phyloP scores from a whole-genome alignment of 129 eudicot genomes.

The Arctium lappa region DNA sequence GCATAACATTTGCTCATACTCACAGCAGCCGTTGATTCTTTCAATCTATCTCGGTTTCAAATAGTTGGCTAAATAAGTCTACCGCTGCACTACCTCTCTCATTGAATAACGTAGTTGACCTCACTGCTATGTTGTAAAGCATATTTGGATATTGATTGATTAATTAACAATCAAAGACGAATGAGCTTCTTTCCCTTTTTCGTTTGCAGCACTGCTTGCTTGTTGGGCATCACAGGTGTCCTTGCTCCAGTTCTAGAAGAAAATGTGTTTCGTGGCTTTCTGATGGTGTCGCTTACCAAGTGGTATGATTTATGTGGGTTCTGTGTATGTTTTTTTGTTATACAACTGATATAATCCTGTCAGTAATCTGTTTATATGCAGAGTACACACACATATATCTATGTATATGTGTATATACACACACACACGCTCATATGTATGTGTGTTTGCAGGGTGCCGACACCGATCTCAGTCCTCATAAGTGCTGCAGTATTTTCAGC shows the following conservation, averaged over 20 bases:
- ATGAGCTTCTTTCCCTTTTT: neutral
- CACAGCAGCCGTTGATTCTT: neutral
- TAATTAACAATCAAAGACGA: neutral
- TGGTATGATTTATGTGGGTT: constrained; percentile 47
- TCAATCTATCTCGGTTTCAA: neutral
- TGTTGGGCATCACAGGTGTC: constrained; percentile 87
- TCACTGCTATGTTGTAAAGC: neutral
- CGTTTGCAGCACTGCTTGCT: constrained; percentile 73
- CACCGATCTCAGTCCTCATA: constrained; percentile 69
- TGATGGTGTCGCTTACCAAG: constrained; percentile 90
- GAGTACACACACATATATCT: neutral
- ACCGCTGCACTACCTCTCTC: neutral
- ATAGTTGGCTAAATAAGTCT: neutral
- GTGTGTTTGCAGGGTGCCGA: constrained; percentile 73
- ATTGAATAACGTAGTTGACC: neutral
- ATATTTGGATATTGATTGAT: neutral
- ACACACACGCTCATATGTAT: neutral
- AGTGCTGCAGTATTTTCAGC: constrained; percentile 96
- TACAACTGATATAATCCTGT: neutral
- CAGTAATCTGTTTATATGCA: neutral
- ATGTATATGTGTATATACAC: neutral
- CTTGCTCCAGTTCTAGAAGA: constrained; percentile 98
- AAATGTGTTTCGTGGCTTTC: constrained; percentile 94
- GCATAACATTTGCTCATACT: constrained; percentile 3
- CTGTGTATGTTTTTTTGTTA: neutral